Conservation (phyloP, 306 rosid genomes). For the Acacia melanoxylon region DNA sequence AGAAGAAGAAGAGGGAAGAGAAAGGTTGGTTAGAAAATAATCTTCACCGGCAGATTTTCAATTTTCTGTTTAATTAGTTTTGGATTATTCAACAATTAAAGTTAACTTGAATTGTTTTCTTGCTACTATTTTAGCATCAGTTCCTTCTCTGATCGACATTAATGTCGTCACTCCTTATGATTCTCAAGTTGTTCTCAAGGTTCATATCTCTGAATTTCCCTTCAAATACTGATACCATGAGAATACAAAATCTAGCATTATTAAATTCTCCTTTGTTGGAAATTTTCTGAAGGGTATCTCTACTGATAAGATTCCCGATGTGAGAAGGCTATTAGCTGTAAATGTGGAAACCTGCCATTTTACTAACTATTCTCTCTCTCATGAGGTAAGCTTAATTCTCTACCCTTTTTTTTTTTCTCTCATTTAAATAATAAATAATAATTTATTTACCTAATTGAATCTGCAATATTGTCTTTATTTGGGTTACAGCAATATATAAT, state of each 20-base stretch:
- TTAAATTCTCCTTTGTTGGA: not conserved
- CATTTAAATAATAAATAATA: not conserved
- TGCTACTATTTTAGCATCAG: slow-evolving; percentile 37
- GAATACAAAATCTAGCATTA: not conserved
- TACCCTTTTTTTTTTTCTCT: not conserved
- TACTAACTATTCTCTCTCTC: slow-evolving; percentile 82
- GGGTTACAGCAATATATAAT: not conserved
- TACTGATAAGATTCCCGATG: slow-evolving; percentile 93
- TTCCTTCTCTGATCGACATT: slow-evolving; percentile 81
- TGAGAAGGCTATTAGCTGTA: slow-evolving; percentile 74
- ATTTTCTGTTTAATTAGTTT: not conserved
- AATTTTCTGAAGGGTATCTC: slow-evolving; percentile 72
- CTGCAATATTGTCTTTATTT: not conserved
- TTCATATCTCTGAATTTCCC: slow-evolving; percentile 17
- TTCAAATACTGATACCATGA: not conserved
- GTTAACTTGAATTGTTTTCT: not conserved
- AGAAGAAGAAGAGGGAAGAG: slow-evolving; percentile 93
- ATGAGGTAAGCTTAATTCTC: slow-evolving; percentile 54
- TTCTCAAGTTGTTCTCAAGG: slow-evolving; percentile 75
- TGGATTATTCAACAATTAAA: not conserved
- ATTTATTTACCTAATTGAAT: not conserved
- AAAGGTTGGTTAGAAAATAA: slow-evolving; percentile 56
- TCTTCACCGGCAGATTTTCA: slow-evolving; percentile 1
- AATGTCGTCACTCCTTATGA: slow-evolving; percentile 69
- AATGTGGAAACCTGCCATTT: slow-evolving; percentile 88